These are phyloP conservation scores for Cercophora scortea DNA, from an alignment of 495 filamentous ascomycete species.

Conservation along the genomic window DNA sequence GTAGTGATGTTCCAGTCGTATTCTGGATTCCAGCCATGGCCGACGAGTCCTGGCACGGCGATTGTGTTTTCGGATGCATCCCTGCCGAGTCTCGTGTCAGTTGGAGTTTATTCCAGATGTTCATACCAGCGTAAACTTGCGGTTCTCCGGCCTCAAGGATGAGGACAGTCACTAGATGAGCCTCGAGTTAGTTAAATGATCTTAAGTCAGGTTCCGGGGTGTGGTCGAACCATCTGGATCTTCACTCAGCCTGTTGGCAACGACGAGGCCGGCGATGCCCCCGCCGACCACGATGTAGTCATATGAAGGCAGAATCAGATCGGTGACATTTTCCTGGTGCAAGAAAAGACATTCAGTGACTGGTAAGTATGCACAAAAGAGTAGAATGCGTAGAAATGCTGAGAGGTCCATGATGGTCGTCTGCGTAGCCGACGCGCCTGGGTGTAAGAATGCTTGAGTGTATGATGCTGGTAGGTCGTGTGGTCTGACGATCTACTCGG, in stretches of 20 bases:
- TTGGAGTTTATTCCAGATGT: not conserved
- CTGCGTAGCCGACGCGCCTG: not conserved
- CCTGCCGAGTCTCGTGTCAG: conserved; percentile 4
- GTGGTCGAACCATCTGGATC: conserved; percentile 9
- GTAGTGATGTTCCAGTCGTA: conserved; percentile 20
- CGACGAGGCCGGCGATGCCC: conserved; percentile 44
- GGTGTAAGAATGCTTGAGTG: too few species aligned
- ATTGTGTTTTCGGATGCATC: conserved; percentile 9
- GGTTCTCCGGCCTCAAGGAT: conserved; percentile 29
- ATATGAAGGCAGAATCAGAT: conserved; percentile 12
- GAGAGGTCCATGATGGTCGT: conserved; percentile 4
- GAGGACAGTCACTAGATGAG: conserved; percentile 29
- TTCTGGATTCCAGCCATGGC: conserved; percentile 10
- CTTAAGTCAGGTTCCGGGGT: not conserved
- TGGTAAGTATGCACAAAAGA: not conserved
- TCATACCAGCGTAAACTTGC: conserved; percentile 1
- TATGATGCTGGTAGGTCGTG: too few species aligned
- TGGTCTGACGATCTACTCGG: too few species aligned
- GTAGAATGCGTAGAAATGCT: not conserved
- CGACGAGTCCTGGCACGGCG: conserved; percentile 14
- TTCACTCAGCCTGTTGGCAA: conserved; percentile 33
- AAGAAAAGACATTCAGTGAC: conserved; percentile 1
- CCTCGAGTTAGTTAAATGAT: not conserved
- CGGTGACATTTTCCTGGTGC: conserved; percentile 1
- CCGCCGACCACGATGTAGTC: conserved; percentile 49